Evolutionary conservation across 768 basidiomycete species (phyloP).

Genomic region (Podaxis sp.): DNA sequence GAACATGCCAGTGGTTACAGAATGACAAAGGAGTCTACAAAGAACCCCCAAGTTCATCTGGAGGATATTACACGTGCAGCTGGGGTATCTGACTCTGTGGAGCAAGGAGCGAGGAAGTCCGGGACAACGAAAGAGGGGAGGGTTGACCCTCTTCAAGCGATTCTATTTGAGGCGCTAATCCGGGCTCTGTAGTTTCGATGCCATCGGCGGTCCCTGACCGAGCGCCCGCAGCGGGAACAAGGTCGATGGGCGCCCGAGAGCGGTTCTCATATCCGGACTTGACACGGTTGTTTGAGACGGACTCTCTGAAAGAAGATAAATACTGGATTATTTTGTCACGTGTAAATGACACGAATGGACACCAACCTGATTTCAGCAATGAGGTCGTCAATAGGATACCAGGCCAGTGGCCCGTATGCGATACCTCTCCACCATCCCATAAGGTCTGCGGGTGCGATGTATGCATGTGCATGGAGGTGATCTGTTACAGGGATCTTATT

Average conservation of each 20-base stretch:
- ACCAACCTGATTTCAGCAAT: conserved; percentile 79
- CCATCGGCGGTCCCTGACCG: conserved; percentile 66
- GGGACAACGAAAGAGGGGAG: conserved; percentile 26
- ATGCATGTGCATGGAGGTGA: conserved; percentile 78
- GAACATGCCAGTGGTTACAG: conserved; percentile 13
- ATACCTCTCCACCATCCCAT: conserved; percentile 74
- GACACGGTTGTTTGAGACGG: conserved; percentile 79
- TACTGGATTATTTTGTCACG: conserved; percentile 8
- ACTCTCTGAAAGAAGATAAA: conserved; percentile 51
- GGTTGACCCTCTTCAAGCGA: conserved; percentile 41
- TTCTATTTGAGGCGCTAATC: conserved; percentile 41
- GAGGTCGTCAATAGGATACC: conserved; percentile 77
- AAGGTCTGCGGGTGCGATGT: conserved; percentile 60
- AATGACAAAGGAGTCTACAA: conserved; percentile 11
- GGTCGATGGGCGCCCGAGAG: conserved; percentile 63
- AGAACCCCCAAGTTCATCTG: background rate
- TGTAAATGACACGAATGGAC: conserved; percentile 7
- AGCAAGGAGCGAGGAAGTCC: conserved; percentile 29
- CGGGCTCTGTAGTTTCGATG: conserved; percentile 54
- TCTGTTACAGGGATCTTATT: conserved; percentile 78
- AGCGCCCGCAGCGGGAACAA: conserved; percentile 70
- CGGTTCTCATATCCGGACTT: conserved; percentile 73
- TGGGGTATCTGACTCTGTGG: conserved; percentile 41
- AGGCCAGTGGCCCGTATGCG: conserved; percentile 66
- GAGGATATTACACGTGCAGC: conserved; percentile 34